Percentiles rank a stretch among this genome's conserved stretches.
Conservation (phyloP, 2,329 filamentous ascomycete genomes). For the Sarocladium strictum region DNA sequence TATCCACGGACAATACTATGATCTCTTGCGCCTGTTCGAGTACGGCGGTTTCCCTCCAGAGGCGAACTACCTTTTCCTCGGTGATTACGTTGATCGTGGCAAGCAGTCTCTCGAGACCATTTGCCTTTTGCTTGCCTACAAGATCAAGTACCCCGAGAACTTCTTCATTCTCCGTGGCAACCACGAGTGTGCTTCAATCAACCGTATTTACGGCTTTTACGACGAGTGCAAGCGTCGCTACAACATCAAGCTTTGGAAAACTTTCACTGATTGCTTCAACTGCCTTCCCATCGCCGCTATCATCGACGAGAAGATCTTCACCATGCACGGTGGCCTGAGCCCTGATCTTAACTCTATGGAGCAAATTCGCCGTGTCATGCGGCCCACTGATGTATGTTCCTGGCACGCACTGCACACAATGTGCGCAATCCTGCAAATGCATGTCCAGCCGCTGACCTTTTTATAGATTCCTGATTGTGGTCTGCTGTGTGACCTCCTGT, state of each 20-base stretch:
- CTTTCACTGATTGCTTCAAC: conserved; percentile 99
- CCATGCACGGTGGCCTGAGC: conserved; percentile 96
- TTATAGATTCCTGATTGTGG: conserved; percentile 92
- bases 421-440: not conserved
- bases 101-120: conserved; percentile 99
- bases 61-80: conserved; percentile 98
- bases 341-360: conserved; percentile 99
- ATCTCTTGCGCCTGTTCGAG: conserved; percentile 93
- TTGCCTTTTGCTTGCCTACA: conserved; percentile 92
- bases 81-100: conserved; percentile 97
- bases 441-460: conserved; percentile 11
- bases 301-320: conserved; percentile 99
- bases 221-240: conserved; percentile 99
- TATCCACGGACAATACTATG: conserved; percentile 99
- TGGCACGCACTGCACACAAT: conserved; percentile 21
- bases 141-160: conserved; percentile 99
- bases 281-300: conserved; percentile 96
- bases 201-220: conserved; percentile 99
- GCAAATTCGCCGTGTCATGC: conserved; percentile 98
- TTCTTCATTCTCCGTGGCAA: conserved; percentile 98
- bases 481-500: conserved; percentile 92
- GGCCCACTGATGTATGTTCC: conserved; percentile 87
- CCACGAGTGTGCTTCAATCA: conserved; percentile 98
- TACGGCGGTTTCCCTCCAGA: conserved; percentile 97
- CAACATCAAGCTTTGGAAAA: conserved; percentile 99